phyloP scores from a whole-genome alignment of 2,329 filamentous ascomycete genomes.

The Amphichorda felina region DNA sequence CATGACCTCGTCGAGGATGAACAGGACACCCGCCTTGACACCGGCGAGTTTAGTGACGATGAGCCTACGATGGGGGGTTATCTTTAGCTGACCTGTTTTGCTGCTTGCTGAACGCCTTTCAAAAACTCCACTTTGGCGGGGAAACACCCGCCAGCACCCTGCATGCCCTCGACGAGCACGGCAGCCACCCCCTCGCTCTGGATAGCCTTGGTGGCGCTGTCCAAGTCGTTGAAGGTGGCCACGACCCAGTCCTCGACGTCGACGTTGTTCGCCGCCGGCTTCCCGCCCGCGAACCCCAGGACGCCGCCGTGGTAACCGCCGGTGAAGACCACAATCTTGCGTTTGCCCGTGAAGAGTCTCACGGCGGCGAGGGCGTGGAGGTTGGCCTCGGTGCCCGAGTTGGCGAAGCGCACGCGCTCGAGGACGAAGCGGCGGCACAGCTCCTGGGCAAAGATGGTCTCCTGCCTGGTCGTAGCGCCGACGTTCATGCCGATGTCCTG shows the following conservation, averaged over 20 bases:
- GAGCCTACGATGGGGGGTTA: no score
- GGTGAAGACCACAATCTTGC: slow-evolving; percentile 36
- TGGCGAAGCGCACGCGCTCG: slow-evolving; percentile 47
- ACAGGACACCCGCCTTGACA: slow-evolving; percentile 33
- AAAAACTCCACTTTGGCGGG: slow-evolving; percentile 39
- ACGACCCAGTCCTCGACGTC: slow-evolving; percentile 45
- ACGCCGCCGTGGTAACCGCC: slow-evolving; percentile 29
- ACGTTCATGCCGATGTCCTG: slow-evolving; percentile 37
- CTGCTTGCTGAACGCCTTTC: slow-evolving; percentile 31
- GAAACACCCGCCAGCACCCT: slow-evolving; percentile 49
- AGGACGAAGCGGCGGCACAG: slow-evolving; percentile 42
- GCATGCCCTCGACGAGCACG: slow-evolving; percentile 55
- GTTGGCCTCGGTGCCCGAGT: slow-evolving; percentile 56
- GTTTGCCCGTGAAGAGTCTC: slow-evolving; percentile 28
- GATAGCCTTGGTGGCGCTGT: slow-evolving; percentile 30
- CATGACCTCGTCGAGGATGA: slow-evolving; percentile 64
- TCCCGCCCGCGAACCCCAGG: slow-evolving; percentile 19
- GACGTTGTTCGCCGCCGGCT: slow-evolving; percentile 29
- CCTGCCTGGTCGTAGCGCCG: slow-evolving; percentile 38
- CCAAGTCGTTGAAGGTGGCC: slow-evolving; percentile 48
- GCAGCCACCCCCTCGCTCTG: slow-evolving; percentile 39
- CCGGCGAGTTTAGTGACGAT: no score
- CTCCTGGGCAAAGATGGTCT: slow-evolving; percentile 36
- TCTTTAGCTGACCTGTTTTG: slow-evolving; percentile 18
- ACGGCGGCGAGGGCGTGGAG: slow-evolving; percentile 45